These are phyloP conservation scores for Ustilago crameri DNA, from an alignment of 1,284 basidiomycete genomes.

Conservation along the genomic window DNA sequence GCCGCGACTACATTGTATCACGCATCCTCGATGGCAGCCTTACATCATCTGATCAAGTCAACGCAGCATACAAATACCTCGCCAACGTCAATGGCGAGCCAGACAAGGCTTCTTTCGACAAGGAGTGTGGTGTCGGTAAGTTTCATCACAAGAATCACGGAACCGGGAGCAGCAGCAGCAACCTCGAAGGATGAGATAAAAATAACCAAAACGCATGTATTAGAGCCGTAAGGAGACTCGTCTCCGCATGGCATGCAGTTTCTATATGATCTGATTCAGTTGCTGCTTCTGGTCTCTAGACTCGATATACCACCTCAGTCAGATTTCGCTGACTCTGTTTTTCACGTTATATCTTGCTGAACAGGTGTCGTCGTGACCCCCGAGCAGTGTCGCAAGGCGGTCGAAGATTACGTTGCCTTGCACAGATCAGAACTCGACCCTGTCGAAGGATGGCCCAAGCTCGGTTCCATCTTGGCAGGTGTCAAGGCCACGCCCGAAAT, in stretches of 20 bases:
- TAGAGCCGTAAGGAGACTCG: slow-evolving; percentile 52
- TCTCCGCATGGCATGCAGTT: slow-evolving; percentile 53
- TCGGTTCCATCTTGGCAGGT: slow-evolving; percentile 60
- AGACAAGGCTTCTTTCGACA: slow-evolving; percentile 80
- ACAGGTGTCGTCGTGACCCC: slow-evolving; percentile 82
- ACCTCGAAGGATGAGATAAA: slow-evolving; percentile 46
- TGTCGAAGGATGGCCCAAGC: slow-evolving; percentile 69
- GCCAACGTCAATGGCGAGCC: slow-evolving; percentile 74
- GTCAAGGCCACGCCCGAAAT: slow-evolving; percentile 53
- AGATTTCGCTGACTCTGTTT: neutral
- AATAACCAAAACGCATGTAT: slow-evolving; percentile 62
- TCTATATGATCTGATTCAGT: slow-evolving; percentile 32
- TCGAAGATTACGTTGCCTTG: slow-evolving; percentile 74
- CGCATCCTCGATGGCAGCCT: slow-evolving; percentile 79
- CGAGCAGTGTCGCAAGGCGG: slow-evolving; percentile 76
- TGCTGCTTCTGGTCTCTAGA: slow-evolving; percentile 16
- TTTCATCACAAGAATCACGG: slow-evolving; percentile 24
- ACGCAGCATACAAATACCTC: slow-evolving; percentile 77
- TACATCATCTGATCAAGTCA: slow-evolving; percentile 86
- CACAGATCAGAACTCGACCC: slow-evolving; percentile 62
- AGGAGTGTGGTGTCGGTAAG: slow-evolving; percentile 87
- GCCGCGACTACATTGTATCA: slow-evolving; percentile 77
- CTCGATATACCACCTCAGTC: neutral
- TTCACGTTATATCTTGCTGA: neutral
- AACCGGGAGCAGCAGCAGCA: slow-evolving; percentile 8